These are phyloP conservation scores for Chrysoporthe puriensis DNA, from an alignment of 2,329 filamentous ascomycete genomes.

Conservation along the genomic window DNA sequence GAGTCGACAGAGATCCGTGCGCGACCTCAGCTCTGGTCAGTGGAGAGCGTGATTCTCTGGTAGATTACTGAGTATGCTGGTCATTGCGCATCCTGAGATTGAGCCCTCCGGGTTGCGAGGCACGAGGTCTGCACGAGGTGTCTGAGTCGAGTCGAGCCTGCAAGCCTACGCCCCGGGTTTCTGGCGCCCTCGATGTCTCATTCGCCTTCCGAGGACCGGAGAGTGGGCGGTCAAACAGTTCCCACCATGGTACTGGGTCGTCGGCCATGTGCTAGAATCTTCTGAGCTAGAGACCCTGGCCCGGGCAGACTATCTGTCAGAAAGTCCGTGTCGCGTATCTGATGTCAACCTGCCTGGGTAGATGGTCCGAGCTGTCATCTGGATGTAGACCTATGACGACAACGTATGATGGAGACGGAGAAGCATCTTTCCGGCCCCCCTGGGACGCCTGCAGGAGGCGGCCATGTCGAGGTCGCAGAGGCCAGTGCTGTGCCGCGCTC, in stretches of 20 bases:
- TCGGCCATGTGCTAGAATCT: no score
- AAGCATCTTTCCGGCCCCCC: not conserved
- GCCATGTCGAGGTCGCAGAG: not conserved
- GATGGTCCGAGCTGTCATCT: no score
- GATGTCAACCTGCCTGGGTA: not conserved
- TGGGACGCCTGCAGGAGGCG: not conserved
- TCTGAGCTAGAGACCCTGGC: not conserved
- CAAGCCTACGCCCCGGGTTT: not conserved
- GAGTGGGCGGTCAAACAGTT: not conserved
- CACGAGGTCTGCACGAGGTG: not conserved
- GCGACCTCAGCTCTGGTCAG: not conserved
- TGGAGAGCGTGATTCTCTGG: constrained; percentile 9
- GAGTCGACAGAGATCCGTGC: not conserved
- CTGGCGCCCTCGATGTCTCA: not conserved
- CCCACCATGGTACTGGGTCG: not conserved
- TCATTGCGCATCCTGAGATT: not conserved
- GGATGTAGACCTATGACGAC: not conserved
- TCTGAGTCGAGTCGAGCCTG: not conserved
- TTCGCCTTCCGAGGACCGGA: not conserved
- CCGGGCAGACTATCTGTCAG: not conserved
- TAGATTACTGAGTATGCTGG: constrained; percentile 1
- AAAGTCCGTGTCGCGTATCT: not conserved
- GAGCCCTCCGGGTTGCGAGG: not conserved
- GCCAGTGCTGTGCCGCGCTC: constrained; percentile 12
- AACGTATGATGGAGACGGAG: not conserved